Percentiles rank a stretch among this genome's conserved stretches.
Evolutionary conservation across 2,329 filamentous ascomycete species (phyloP).

Genomic region (Diaporthe aspalathi): DNA sequence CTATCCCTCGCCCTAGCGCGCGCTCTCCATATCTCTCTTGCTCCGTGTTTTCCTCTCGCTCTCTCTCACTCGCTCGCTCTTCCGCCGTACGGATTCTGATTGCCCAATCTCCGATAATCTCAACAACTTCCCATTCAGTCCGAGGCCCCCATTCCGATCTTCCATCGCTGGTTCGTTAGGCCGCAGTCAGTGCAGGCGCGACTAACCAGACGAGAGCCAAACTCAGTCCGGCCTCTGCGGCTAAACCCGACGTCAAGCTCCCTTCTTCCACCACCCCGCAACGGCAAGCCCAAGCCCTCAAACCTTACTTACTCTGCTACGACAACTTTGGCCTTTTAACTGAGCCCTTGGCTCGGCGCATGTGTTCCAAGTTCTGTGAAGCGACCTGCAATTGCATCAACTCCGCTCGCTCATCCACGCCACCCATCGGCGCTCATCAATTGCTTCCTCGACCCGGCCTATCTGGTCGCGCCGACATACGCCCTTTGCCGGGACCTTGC

Average conservation of each 20-base stretch:
- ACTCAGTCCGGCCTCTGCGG: slow-evolving; percentile 35
- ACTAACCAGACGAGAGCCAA: slow-evolving; percentile 31
- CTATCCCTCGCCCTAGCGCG: background rate
- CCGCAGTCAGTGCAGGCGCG: slow-evolving; percentile 32
- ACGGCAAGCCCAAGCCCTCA: slow-evolving; percentile 24
- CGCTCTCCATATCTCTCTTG: background rate
- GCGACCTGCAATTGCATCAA: slow-evolving; percentile 26
- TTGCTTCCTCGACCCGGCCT: slow-evolving; percentile 23
- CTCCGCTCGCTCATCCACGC: slow-evolving; percentile 11
- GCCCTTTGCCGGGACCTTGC: slow-evolving; percentile 18
- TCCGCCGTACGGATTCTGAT: background rate
- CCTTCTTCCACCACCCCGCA: slow-evolving; percentile 23
- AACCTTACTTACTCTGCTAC: slow-evolving; percentile 16
- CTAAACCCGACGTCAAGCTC: slow-evolving; percentile 34
- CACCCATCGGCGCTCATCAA: slow-evolving; percentile 18
- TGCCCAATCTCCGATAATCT: slow-evolving; percentile 6
- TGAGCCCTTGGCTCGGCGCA: slow-evolving; percentile 32
- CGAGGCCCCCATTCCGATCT: slow-evolving; percentile 8
- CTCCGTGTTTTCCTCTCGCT: too few species aligned
- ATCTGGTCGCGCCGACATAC: slow-evolving; percentile 22
- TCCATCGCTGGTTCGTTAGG: slow-evolving; percentile 27
- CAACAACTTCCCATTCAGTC: slow-evolving; percentile 4
- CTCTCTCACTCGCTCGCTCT: background rate
- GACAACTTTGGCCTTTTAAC: slow-evolving; percentile 17
- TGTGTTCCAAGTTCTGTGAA: slow-evolving; percentile 28